Conservation (phyloP, 495 filamentous ascomycete species). For the Aspergillus homomorphus region DNA sequence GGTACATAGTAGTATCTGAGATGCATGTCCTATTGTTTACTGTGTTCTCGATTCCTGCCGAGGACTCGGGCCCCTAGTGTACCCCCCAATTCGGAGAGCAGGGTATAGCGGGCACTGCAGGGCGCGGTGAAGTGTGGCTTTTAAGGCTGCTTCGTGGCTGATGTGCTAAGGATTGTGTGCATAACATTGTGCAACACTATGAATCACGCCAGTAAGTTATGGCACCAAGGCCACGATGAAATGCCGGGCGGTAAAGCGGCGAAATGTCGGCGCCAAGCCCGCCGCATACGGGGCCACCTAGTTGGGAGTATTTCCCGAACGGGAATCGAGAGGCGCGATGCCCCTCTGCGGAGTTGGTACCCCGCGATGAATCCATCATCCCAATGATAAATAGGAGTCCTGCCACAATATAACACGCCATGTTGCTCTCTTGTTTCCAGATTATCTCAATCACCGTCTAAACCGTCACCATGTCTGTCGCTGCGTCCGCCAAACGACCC, state of each 20-base stretch:
- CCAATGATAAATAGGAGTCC: neutral
- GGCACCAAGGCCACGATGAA: neutral
- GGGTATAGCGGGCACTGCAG: too few relatives aligned
- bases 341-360: neutral
- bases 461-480: slow-evolving; percentile 12
- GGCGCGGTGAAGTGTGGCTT: too few relatives aligned
- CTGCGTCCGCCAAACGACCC: slow-evolving; percentile 39
- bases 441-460: slow-evolving; percentile 17
- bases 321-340: neutral
- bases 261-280: neutral
- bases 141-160: too few relatives aligned
- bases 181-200: too few relatives aligned
- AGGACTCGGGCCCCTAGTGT: too few relatives aligned
- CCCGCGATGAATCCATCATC: neutral
- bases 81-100: too few relatives aligned
- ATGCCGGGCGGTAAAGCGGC: too few relatives aligned
- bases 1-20: too few relatives aligned
- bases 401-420: neutral
- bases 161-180: too few relatives aligned
- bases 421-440: neutral
- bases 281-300: neutral
- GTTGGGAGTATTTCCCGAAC: neutral
- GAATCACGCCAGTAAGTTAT: too few relatives aligned
- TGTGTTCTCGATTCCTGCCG: too few relatives aligned
- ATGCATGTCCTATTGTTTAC: too few relatives aligned